Evolutionary conservation across 2,329 filamentous ascomycete species (phyloP), one percentile per base, ranked within the genome.

Genomic region (Orbilia ellipsospora): DNA sequence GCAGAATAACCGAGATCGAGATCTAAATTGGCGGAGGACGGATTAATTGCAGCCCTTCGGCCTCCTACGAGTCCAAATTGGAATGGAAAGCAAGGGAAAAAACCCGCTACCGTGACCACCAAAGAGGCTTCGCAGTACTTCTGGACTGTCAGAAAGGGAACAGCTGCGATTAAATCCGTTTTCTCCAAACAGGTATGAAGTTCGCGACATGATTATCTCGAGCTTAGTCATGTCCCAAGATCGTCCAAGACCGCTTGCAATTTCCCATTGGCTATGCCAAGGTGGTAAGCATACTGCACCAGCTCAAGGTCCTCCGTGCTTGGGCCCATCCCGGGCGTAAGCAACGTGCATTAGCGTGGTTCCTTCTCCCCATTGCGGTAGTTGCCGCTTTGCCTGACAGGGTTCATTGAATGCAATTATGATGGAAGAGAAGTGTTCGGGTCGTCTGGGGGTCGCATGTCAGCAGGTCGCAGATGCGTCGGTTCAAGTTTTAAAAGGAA

Each of bases 401-500:
- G 66, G 66, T n/a, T 63, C 48, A 50, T 15, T 2, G 3, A 4
- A 23, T 16, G 28, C 12, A 18, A 48, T 28, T 45, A 55, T 73
- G 56, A 67, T 57, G 62, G 42, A 54, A 57, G 70, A 28, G 36
- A 63, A 63, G 70, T 50, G 62, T 31, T 73, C 70, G 70, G 62
- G 70, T 48, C 31, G 62, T 63, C 50, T 56, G 44, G 2, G 31
- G 51, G 51, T 51, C 15, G 40, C 57, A 63, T 63, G 70, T 74
- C 70, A 74, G 70, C 70, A 74, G 63, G 70, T 68, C 63, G 70
- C 70, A 68, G 67, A 28, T 68, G 63, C 52, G 48, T 56, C 63
- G 52, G 51, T 40, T 63, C 55, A 28, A 63, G 56, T 68, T 62
- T 74, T 74, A 67, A 74, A 74, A 74, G 70, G 70, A 16, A 65